Base-by-base conservation (phyloP, 2,329 filamentous ascomycete species). In the Helicocarpus griseus region DNA sequence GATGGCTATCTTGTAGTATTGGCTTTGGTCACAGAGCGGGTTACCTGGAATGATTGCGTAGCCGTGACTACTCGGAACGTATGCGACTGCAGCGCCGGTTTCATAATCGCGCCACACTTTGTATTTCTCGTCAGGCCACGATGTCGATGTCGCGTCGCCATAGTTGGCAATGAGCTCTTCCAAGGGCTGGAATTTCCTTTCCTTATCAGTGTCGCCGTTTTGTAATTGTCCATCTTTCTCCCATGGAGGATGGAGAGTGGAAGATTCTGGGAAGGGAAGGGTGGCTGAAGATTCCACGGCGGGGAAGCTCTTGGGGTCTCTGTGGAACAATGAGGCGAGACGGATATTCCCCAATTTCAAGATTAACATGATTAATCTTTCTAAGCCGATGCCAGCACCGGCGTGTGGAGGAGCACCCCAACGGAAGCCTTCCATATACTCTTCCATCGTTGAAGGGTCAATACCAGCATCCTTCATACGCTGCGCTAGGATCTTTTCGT, bases 161-260 rank as follows among this genome's bases (percentile, higher is more conserved):
- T 96, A 96, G 68, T 96, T 96, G 63, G 89, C 89, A 66, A 96
- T 89, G 39, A 96, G 82, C 64, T 95, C 86, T 65, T 90, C 87
- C 4, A 96, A 66, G 0, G 87, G 77, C 48, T 89, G 89, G 50
- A 86, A 73, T 47, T 83, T 76, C 6, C 75, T 71, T 48, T 70
- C 65, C 52, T 69, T 75, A 58, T 69, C 58, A 9, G 69, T 70
- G 11, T 71, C 4, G 19, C 26, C 33, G 60, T 51, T 54, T 68
- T 60, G 56, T 69, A 61, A 58, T 67, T 31, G 11, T 47, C 36
- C 62, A 59, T 7, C 52, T 62, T 53, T 70, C 64, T 69, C 73
- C 83, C 83, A 86, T 29, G 79, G 74, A 54, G 86, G 78, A 61
- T 83, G 79, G 57, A 87, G 78, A 0, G 90, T 96, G 63, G 89